Percentiles rank a stretch among this genome's conserved stretches.
These are phyloP conservation scores for Aspergillus pseudoterreus DNA, from an alignment of 2,329 filamentous ascomycete species.

Conservation along the genomic window DNA sequence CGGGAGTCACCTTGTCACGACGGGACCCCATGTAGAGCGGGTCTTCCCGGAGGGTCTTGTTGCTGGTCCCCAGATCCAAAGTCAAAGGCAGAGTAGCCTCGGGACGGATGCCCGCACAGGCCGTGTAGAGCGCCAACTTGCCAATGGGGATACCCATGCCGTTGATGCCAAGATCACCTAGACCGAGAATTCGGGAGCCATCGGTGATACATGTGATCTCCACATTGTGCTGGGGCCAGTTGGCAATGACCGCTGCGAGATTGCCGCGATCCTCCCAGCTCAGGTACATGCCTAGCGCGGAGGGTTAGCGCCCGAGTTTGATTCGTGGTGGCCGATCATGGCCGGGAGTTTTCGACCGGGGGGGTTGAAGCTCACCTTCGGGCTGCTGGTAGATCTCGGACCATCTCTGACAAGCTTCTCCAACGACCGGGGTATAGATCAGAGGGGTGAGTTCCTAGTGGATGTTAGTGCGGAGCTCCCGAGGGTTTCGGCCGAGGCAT, in stretches of 20 bases:
- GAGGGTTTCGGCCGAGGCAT: neutral
- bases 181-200: constrained; percentile 83
- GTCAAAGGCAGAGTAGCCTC: constrained; percentile 61
- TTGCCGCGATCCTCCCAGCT: constrained; percentile 92
- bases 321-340: constrained; percentile 14
- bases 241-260: constrained; percentile 80
- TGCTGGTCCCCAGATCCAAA: constrained; percentile 61
- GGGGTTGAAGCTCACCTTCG: constrained; percentile 58
- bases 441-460: constrained; percentile 46
- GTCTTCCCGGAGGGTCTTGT: constrained; percentile 66
- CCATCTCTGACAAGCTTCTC: constrained; percentile 94
- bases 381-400: constrained; percentile 93
- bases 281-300: constrained; percentile 68
- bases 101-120: constrained; percentile 90
- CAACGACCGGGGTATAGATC: constrained; percentile 58
- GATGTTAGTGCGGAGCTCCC: constrained; percentile 9
- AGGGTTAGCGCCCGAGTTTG: constrained; percentile 22
- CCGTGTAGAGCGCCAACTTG: constrained; percentile 92
- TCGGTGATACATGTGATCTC: constrained; percentile 97
- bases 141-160: constrained; percentile 98
- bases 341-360: neutral
- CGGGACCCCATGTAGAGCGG: constrained; percentile 88
- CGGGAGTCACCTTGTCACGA: constrained; percentile 70
- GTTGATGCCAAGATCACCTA: constrained; percentile 93
- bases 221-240: constrained; percentile 86